These are phyloP conservation scores for Ophiostoma triangulosporum DNA, from an alignment of 2,329 filamentous ascomycete genomes.

Conservation along the genomic window DNA sequence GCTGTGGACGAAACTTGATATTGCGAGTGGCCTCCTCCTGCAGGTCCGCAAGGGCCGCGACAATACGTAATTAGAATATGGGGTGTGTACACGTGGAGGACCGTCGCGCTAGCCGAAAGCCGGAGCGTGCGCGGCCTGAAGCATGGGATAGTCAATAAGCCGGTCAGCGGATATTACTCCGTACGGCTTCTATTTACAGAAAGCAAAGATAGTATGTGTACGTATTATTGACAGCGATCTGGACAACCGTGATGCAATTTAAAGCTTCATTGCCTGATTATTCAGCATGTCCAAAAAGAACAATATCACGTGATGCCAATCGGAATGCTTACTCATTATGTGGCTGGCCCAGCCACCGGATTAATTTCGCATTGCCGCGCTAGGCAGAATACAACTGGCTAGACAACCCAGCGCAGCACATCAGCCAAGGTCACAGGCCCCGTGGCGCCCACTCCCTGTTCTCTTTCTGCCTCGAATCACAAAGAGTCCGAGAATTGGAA, in stretches of 20 bases:
- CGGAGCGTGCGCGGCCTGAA: background rate
- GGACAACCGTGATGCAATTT: too few species aligned
- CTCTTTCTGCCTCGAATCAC: background rate
- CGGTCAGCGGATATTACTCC: background rate
- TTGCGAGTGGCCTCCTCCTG: background rate
- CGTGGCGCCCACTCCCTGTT: slow-evolving; percentile 1
- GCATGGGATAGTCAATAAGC: background rate
- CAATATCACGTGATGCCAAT: background rate
- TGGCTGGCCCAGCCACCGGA: slow-evolving; percentile 16
- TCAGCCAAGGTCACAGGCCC: background rate
- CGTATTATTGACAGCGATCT: too few species aligned
- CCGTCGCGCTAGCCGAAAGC: background rate
- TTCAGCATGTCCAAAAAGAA: background rate
- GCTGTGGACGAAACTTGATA: background rate
- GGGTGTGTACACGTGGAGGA: background rate
- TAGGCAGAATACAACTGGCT: slow-evolving; percentile 9
- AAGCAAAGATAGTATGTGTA: too few species aligned
- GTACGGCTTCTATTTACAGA: too few species aligned
- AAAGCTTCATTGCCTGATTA: too few species aligned
- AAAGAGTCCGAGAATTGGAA: background rate
- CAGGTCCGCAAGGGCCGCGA: background rate
- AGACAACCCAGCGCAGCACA: slow-evolving; percentile 2
- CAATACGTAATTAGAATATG: background rate
- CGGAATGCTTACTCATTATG: background rate
- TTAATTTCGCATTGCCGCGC: slow-evolving; percentile 13